Percentiles rank a stretch among this genome's conserved stretches.
Evolutionary conservation across 345 rosid genomes (phyloP).

Genomic region (Brassica incana): DNA sequence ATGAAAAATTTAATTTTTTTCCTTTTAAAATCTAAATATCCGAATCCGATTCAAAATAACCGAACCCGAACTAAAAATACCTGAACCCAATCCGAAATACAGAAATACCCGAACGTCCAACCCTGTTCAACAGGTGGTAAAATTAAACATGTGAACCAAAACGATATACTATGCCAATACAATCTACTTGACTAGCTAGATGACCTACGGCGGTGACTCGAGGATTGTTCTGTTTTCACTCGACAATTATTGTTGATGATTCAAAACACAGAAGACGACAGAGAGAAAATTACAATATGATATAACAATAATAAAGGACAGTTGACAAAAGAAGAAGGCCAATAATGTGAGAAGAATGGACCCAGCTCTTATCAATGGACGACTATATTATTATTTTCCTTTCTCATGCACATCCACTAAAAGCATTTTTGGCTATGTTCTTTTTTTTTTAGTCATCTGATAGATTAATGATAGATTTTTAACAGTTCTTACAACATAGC

Average conservation of each 20-base stretch:
- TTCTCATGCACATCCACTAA: neutral
- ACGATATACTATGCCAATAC: neutral
- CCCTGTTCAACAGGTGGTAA: too few relatives aligned
- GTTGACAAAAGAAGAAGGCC: slow-evolving; percentile 22
- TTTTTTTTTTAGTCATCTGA: too few relatives aligned
- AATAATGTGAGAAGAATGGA: slow-evolving; percentile 1
- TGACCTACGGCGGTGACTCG: neutral
- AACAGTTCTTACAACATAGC: too few relatives aligned
- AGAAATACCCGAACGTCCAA: too few relatives aligned
- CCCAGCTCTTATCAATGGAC: slow-evolving; percentile 13
- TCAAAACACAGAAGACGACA: neutral
- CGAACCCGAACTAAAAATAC: too few relatives aligned
- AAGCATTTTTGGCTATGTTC: neutral
- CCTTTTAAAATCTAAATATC: too few relatives aligned
- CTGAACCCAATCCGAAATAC: too few relatives aligned
- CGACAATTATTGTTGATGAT: neutral
- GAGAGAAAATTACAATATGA: neutral
- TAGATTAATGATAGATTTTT: too few relatives aligned
- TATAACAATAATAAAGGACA: neutral
- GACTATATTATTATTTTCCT: slow-evolving; percentile 1
- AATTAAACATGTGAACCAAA: neutral
- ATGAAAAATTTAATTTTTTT: too few relatives aligned
- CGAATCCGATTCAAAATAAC: too few relatives aligned
- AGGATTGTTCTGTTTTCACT: neutral
- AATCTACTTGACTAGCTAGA: neutral